phyloP scores from a whole-genome alignment of 1,284 basidiomycete genomes.

The Moesziomyces aphidis region DNA sequence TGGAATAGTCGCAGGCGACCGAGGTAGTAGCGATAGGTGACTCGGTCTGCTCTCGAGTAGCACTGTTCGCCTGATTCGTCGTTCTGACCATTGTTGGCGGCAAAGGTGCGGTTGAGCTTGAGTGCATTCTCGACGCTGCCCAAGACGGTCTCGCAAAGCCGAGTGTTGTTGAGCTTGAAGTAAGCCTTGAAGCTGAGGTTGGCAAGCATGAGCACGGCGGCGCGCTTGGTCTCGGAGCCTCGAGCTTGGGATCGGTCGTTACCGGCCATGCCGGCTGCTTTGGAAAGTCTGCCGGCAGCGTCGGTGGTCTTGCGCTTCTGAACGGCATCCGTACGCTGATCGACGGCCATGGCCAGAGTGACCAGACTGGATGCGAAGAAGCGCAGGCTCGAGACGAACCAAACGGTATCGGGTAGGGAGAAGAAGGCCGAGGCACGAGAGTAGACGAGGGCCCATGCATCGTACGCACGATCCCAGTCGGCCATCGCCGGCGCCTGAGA shows the following conservation, averaged over 20 bases:
- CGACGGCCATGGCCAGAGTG: slow-evolving; percentile 35
- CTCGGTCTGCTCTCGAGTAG: slow-evolving; percentile 67
- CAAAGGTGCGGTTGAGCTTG: slow-evolving; percentile 53
- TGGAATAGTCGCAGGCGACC: slow-evolving; percentile 69
- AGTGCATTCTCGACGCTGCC: slow-evolving; percentile 68
- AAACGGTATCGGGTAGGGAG: slow-evolving; percentile 63
- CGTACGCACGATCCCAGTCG: slow-evolving; percentile 48
- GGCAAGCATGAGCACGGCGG: slow-evolving; percentile 62
- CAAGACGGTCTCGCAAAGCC: slow-evolving; percentile 70
- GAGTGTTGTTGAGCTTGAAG: slow-evolving; percentile 68
- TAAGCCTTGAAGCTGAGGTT: slow-evolving; percentile 66
- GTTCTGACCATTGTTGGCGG: slow-evolving; percentile 18
- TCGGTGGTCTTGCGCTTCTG: slow-evolving; percentile 62
- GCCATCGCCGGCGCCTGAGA: slow-evolving; percentile 6
- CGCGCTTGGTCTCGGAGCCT: slow-evolving; percentile 59
- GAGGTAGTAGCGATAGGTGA: slow-evolving; percentile 69
- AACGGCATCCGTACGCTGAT: slow-evolving; percentile 32
- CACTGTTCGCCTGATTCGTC: slow-evolving; percentile 59
- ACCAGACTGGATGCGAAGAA: slow-evolving; percentile 50
- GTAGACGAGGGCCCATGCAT: slow-evolving; percentile 57
- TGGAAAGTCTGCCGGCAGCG: slow-evolving; percentile 62
- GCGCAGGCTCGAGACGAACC: slow-evolving; percentile 60
- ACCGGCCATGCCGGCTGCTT: slow-evolving; percentile 62
- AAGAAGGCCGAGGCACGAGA: slow-evolving; percentile 63
- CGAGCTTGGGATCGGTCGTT: slow-evolving; percentile 60